Evolutionary conservation across 73 alveolate species (phyloP), one percentile per base, ranked within the genome.

Genomic region (Uronychia binucleata): DNA sequence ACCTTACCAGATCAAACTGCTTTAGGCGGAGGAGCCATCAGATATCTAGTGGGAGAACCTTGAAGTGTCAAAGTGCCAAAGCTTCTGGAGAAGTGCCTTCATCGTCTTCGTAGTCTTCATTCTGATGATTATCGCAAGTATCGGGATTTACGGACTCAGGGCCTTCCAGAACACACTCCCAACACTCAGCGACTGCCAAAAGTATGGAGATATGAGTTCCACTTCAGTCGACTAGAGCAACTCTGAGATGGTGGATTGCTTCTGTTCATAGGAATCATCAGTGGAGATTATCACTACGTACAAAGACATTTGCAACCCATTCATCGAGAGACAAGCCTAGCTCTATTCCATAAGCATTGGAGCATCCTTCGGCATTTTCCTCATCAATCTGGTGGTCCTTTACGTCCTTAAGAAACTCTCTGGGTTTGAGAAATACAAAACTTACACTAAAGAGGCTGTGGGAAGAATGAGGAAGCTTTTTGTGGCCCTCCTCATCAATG

Each of bases 21-120:
- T 27, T 28, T 8, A 74, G 1, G 89, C 83, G 27, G 83, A 74
- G 27, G 89, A 82, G 30, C 89, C 89, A 27, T 78, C 59, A 1
- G 74, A 82, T 59, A 82, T 82, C 33, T 0, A 1, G 0, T 82
- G 89, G 89, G 89, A 74, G 30, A 82, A 82, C 33, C 78, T 82
- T 14, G 81, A 75, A 75, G 58, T 75, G 5, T 28, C 59, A 8
- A 28, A 28, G 28, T 28, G 46, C 27, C 57, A 75, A 30, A 26
- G 57, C n/a, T 75, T 75, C 27, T 75, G 81, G 28, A 75, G 81
- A 30, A 28, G 57, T 26, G 25, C 30, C n/a, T 8, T 75, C 8
- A 58, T 75, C 26, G 28, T 75, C 27, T 30, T 75, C 5, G 30
- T 75, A 8, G 81, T 75, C 27, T 75, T 75, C n/a, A 5, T 75